These are phyloP conservation scores for Penicillium ochrochloron DNA, from an alignment of 495 filamentous ascomycete genomes.

Conservation along the genomic window DNA sequence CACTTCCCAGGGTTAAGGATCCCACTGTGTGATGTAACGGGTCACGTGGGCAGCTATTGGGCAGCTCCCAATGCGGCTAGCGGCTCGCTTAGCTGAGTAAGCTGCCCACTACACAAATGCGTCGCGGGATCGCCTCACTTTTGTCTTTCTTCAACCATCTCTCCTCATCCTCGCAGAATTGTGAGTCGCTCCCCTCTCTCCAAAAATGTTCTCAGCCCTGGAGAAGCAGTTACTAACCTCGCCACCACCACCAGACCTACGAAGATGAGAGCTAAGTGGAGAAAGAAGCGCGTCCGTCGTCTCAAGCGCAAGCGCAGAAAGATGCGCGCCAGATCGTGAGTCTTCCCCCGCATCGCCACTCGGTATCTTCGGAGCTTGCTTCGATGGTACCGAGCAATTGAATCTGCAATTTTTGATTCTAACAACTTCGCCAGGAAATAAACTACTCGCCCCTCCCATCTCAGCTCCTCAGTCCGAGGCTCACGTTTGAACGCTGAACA, in stretches of 20 bases:
- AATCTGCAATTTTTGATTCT: slow-evolving; percentile 22
- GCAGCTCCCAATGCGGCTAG: slow-evolving; percentile 36
- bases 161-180: slow-evolving; percentile 58
- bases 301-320: slow-evolving; percentile 99
- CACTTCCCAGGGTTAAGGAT: slow-evolving; percentile 7
- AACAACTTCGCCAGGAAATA: slow-evolving; percentile 64
- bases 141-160: slow-evolving; percentile 55
- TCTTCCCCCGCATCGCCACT: slow-evolving; percentile 4
- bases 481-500: slow-evolving; percentile 54
- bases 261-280: slow-evolving; percentile 99
- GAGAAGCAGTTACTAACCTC: slow-evolving; percentile 20
- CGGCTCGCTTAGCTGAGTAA: slow-evolving; percentile 49
- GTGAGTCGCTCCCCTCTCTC: slow-evolving; percentile 42
- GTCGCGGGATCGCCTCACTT: slow-evolving; percentile 37
- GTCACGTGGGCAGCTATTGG: slow-evolving; percentile 22
- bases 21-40: slow-evolving; percentile 27
- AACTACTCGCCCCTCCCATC: slow-evolving; percentile 68
- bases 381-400: slow-evolving; percentile 13
- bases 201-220: slow-evolving; percentile 5
- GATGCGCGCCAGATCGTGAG: slow-evolving; percentile 91
- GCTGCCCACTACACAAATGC: slow-evolving; percentile 52
- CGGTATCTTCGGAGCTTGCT: slow-evolving; percentile 1
- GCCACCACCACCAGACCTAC: slow-evolving; percentile 35
- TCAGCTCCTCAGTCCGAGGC: slow-evolving; percentile 54
- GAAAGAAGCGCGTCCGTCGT: slow-evolving; percentile 97